Conservation (phyloP, 2,329 filamentous ascomycete species). For the Fusarium guadeloupense region DNA sequence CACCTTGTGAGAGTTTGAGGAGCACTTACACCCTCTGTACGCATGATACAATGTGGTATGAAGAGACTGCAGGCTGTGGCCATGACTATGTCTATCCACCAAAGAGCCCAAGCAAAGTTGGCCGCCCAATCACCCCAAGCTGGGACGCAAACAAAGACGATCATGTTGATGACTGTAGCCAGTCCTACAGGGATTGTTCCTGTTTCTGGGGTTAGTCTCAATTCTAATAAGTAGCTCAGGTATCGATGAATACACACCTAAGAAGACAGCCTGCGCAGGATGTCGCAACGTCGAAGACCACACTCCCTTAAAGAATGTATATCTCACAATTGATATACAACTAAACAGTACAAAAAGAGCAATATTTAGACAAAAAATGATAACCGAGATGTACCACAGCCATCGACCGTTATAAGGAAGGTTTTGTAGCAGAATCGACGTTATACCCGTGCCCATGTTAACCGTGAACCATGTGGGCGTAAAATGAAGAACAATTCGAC, state of each 20-base stretch:
- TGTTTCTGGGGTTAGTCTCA: conserved; percentile 51
- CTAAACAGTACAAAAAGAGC: conserved; percentile 62
- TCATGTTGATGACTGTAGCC: conserved; percentile 69
- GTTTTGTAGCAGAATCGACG: conserved; percentile 65
- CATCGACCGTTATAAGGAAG: conserved; percentile 65
- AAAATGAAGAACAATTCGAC: conserved; percentile 21
- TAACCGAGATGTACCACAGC: conserved; percentile 64
- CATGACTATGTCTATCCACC: conserved; percentile 61
- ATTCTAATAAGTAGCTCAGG: too few relatives aligned
- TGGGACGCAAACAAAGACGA: conserved; percentile 63
- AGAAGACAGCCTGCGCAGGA: conserved; percentile 61
- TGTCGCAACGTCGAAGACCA: conserved; percentile 69
- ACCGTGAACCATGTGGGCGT: conserved; percentile 50
- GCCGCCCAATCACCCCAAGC: conserved; percentile 65
- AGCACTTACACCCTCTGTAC: conserved; percentile 47
- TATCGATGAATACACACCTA: neutral
- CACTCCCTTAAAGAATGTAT: conserved; percentile 67
- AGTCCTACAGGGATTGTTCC: conserved; percentile 72
- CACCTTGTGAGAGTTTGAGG: conserved; percentile 38
- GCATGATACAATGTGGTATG: conserved; percentile 59
- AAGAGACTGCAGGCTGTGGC: conserved; percentile 57
- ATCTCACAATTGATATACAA: conserved; percentile 62
- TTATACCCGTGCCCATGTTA: conserved; percentile 72
- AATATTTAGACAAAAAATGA: conserved; percentile 66
- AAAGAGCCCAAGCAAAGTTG: conserved; percentile 61